These are phyloP conservation scores for Collybia nuda DNA, from an alignment of 768 basidiomycete genomes.

Conservation along the genomic window DNA sequence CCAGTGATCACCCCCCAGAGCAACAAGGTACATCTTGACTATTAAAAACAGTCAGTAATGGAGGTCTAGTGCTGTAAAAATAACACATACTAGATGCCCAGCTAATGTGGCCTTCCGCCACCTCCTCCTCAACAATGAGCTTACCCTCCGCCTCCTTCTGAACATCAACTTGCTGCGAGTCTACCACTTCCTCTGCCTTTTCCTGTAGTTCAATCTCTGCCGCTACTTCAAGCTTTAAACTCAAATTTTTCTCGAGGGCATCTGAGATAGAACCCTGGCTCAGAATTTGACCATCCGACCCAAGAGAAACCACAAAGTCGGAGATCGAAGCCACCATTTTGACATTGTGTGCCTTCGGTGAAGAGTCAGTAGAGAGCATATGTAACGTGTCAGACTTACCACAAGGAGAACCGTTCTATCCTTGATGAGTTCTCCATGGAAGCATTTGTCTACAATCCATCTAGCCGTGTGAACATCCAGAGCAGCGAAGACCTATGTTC, in stretches of 20 bases:
- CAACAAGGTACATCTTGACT: conserved; percentile 35
- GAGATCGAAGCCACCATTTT: conserved; percentile 51
- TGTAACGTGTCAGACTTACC: conserved; percentile 28
- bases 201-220: conserved; percentile 25
- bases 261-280: conserved; percentile 50
- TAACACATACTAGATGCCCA: conserved; percentile 36
- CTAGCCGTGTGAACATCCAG: conserved; percentile 68
- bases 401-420: conserved; percentile 84
- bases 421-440: conserved; percentile 74
- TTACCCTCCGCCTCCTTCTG: conserved; percentile 42
- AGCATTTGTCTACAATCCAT: conserved; percentile 76
- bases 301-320: conserved; percentile 54
- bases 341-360: conserved; percentile 44
- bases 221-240: conserved; percentile 23
- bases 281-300: conserved; percentile 48
- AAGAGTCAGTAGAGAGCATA: neutral
- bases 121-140: conserved; percentile 63
- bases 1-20: conserved; percentile 33
- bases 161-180: conserved; percentile 13
- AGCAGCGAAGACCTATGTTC: conserved; percentile 4
- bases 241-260: conserved; percentile 37
- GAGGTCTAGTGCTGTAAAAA: neutral
- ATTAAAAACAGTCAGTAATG: conserved; percentile 21
- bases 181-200: conserved; percentile 21
- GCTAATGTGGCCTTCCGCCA: conserved; percentile 56